Conservation (phyloP, 2,329 filamentous ascomycete genomes). For the Verticillium zaregamsianum region DNA sequence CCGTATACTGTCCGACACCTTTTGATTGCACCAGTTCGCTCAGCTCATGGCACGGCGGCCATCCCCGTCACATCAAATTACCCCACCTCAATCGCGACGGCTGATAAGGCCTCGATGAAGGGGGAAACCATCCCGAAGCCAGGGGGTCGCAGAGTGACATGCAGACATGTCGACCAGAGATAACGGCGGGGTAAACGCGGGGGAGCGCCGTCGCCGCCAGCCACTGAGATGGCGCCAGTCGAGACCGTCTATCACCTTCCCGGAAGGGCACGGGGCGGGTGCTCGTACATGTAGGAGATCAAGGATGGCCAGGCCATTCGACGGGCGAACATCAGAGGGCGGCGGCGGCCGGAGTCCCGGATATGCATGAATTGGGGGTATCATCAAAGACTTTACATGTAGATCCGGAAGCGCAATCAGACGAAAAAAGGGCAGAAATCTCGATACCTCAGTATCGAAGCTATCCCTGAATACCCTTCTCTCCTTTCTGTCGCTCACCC, state of each 20-base stretch:
- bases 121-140: background rate
- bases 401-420: background rate
- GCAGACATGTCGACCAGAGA: background rate
- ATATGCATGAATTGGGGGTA: background rate
- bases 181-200: constrained; percentile 5
- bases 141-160: background rate
- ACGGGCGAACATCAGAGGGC: background rate
- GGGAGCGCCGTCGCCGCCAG: background rate
- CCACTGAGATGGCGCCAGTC: background rate
- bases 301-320: background rate
- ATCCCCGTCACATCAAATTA: background rate
- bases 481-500: background rate
- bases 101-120: constrained; percentile 1
- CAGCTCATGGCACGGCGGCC: background rate
- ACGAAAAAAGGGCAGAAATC: background rate
- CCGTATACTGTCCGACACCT: background rate
- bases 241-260: background rate
- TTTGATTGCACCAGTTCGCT: background rate
- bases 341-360: background rate
- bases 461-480: background rate
- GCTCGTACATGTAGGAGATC: background rate
- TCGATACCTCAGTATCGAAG: background rate
- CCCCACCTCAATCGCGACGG: background rate
- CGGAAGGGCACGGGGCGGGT: background rate
- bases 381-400: background rate